A percentile compares a stretch with the other conserved stretches of the same genome.
These are phyloP conservation scores for Phytophthora cactorum DNA, from an alignment of 352 stramenopile genomes.

Conservation along the genomic window DNA sequence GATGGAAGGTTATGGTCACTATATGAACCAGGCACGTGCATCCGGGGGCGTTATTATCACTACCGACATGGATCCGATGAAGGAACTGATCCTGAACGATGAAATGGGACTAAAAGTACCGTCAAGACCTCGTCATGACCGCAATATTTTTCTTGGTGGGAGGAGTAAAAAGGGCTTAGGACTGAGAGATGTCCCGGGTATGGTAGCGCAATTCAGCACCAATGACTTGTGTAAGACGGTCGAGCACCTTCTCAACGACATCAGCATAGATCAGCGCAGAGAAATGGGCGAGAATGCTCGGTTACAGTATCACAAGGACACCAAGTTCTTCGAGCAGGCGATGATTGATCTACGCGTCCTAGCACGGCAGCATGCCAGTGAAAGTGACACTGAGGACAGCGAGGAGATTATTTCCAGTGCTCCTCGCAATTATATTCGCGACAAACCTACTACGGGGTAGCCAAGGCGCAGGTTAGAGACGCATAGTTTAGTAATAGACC, in stretches of 20 bases:
- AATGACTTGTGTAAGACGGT: constrained; percentile 51
- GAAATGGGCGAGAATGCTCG: constrained; percentile 40
- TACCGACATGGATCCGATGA: constrained; percentile 62
- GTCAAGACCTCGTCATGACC: constrained; percentile 12
- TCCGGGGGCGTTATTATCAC: constrained; percentile 58
- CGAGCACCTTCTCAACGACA: constrained; percentile 42
- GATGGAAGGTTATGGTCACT: constrained; percentile 72
- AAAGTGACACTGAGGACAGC: constrained; percentile 4
- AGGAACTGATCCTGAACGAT: constrained; percentile 52
- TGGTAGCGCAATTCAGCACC: constrained; percentile 45
- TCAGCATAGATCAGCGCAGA: constrained; percentile 37
- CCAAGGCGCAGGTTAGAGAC: constrained; percentile 10
- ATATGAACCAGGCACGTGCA: constrained; percentile 71
- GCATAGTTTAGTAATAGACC: constrained; percentile 13
- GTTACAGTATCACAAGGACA: constrained; percentile 62
- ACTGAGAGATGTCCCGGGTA: constrained; percentile 39
- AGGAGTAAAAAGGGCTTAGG: constrained; percentile 33
- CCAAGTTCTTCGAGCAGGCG: constrained; percentile 53
- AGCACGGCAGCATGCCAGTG: constrained; percentile 18
- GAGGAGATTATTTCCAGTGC: constrained; percentile 17
- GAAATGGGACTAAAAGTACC: constrained; percentile 46
- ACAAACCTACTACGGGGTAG: constrained; percentile 12
- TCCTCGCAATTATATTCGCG: constrained; percentile 13
- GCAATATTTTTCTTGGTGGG: constrained; percentile 57
- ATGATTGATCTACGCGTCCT: constrained; percentile 51